Evolutionary conservation across 2,329 filamentous ascomycete genomes (phyloP).

Genomic region (Phialophora tarda): DNA sequence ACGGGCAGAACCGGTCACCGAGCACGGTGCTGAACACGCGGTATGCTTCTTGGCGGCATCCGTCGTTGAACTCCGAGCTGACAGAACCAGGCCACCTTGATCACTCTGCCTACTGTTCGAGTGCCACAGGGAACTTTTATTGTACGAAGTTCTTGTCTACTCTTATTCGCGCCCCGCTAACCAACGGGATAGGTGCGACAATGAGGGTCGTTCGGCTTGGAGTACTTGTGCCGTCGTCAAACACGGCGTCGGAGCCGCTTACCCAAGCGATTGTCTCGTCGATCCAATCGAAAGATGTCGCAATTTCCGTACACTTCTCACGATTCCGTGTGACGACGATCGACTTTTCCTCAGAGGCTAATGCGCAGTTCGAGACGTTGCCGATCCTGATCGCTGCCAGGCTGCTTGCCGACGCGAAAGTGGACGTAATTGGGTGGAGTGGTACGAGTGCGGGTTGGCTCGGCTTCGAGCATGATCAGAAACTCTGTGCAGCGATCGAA

Average conservation of each 20-base stretch:
- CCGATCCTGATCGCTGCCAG: slow-evolving; percentile 45
- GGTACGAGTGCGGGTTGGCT: slow-evolving; percentile 50
- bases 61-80: slow-evolving; percentile 13
- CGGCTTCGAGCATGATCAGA: slow-evolving; percentile 50
- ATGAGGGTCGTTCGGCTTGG: slow-evolving; percentile 41
- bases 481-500: slow-evolving; percentile 48
- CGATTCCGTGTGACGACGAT: slow-evolving; percentile 52
- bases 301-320: slow-evolving; percentile 52
- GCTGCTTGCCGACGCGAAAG: slow-evolving; percentile 47
- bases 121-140: neutral
- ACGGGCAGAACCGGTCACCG: neutral
- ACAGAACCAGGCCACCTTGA: neutral
- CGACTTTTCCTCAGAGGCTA: slow-evolving; percentile 43
- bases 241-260: slow-evolving; percentile 53
- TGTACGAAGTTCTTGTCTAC: neutral
- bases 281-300: slow-evolving; percentile 41
- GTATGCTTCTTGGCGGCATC: slow-evolving; percentile 8
- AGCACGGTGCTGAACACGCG: neutral
- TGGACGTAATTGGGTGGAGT: slow-evolving; percentile 50
- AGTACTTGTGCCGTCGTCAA: slow-evolving; percentile 53
- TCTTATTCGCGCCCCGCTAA: neutral
- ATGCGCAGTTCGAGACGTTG: slow-evolving; percentile 44
- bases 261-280: slow-evolving; percentile 42
- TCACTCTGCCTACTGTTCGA: neutral
- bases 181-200: neutral